phyloP scores from a whole-genome alignment of 225 moss, liverwort and hornwort species.

The Physcomitrellopsis africana region DNA sequence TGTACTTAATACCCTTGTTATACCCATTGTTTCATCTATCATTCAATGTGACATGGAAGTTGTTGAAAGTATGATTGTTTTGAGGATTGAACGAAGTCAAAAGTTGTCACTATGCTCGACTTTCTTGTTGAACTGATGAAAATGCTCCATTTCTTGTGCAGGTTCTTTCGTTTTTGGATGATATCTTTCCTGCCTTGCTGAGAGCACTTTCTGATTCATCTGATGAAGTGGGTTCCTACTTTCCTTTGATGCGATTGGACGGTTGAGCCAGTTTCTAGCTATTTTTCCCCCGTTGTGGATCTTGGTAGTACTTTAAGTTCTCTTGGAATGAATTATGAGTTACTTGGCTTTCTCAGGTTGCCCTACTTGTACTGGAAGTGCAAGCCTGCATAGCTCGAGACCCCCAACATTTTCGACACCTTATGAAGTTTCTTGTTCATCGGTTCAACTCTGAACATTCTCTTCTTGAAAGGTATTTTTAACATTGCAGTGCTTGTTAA shows the following conservation, averaged over 20 bases:
- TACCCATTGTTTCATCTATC: too few species aligned
- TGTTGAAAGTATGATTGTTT: neutral
- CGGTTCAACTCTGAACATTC: slow-evolving; percentile 77
- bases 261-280: slow-evolving; percentile 6
- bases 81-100: slow-evolving; percentile 2
- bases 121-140: neutral
- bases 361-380: slow-evolving; percentile 79
- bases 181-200: slow-evolving; percentile 89
- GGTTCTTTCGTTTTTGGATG: slow-evolving; percentile 90
- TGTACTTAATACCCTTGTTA: too few species aligned
- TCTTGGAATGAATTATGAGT: slow-evolving; percentile 24
- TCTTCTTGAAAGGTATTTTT: slow-evolving; percentile 77
- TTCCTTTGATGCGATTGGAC: slow-evolving; percentile 2
- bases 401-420: slow-evolving; percentile 81
- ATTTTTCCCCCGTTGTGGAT: neutral
- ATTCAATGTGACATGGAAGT: neutral
- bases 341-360: slow-evolving; percentile 58
- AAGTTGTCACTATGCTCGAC: neutral
- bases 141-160: slow-evolving; percentile 32
- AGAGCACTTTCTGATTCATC: slow-evolving; percentile 75
- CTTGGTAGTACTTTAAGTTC: neutral
- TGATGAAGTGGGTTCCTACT: slow-evolving; percentile 66
- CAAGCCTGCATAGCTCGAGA: slow-evolving; percentile 88
- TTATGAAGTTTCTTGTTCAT: slow-evolving; percentile 84
- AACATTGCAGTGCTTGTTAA: neutral